These are phyloP conservation scores for Recurvomyces mirabilis DNA, from an alignment of 495 filamentous ascomycete genomes.

Conservation along the genomic window DNA sequence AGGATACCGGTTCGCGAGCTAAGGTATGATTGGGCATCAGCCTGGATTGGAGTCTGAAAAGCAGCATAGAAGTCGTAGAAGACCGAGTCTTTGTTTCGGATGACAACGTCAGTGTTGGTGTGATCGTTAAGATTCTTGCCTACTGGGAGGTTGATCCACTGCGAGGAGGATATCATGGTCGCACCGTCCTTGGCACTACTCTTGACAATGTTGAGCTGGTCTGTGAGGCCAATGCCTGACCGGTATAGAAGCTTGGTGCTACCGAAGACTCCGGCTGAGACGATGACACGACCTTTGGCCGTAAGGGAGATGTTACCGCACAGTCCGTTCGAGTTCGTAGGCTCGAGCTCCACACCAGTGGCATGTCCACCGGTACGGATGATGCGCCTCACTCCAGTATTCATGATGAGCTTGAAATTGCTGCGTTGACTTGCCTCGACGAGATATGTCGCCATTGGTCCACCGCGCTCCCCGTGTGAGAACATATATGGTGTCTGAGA, in stretches of 20 bases:
- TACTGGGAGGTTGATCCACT: slow-evolving; percentile 64
- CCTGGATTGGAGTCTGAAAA: slow-evolving; percentile 36
- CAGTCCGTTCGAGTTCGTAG: too few relatives aligned
- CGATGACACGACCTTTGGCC: slow-evolving; percentile 49
- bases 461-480: slow-evolving; percentile 51
- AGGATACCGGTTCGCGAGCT: slow-evolving; percentile 47
- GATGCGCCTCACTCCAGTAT: slow-evolving; percentile 55
- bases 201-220: slow-evolving; percentile 27
- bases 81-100: too few relatives aligned
- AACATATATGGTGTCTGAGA: slow-evolving; percentile 58
- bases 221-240: slow-evolving; percentile 27
- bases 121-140: slow-evolving; percentile 65
- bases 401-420: slow-evolving; percentile 58
- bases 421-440: slow-evolving; percentile 43
- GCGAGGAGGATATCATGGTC: slow-evolving; percentile 40
- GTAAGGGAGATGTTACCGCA: slow-evolving; percentile 43
- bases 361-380: slow-evolving; percentile 48
- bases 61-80: slow-evolving; percentile 55
- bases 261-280: slow-evolving; percentile 60
- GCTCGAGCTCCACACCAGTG: slow-evolving; percentile 28
- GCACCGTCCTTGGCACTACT: slow-evolving; percentile 23
- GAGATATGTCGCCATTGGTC: slow-evolving; percentile 64
- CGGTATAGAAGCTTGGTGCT: slow-evolving; percentile 54
- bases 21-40: slow-evolving; percentile 38
- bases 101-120: slow-evolving; percentile 55